These are phyloP conservation scores for Paraleonurus japonicus DNA, from an alignment of 257 asterid species.

Conservation along the genomic window DNA sequence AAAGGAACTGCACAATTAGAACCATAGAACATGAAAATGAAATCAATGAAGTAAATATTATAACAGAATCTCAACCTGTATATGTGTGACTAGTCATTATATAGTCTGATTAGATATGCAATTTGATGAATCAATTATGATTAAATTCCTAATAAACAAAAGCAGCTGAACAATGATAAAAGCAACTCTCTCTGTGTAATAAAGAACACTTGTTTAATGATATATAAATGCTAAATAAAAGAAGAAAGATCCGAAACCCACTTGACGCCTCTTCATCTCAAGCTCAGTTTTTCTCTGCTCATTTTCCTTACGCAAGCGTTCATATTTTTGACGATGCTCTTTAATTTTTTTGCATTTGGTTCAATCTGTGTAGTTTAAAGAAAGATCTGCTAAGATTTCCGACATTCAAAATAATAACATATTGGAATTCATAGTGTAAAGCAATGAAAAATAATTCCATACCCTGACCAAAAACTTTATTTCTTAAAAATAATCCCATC, in stretches of 20 bases:
- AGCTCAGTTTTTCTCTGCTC: slow-evolving; percentile 39
- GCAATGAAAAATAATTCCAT: background rate
- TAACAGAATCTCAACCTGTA: too few species aligned
- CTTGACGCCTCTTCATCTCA: slow-evolving; percentile 27
- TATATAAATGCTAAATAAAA: background rate
- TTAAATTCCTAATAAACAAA: background rate
- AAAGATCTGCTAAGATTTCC: background rate
- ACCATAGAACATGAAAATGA: background rate
- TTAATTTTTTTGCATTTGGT: slow-evolving; percentile 48
- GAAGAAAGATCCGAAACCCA: background rate
- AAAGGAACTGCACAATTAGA: background rate
- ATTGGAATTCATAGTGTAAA: background rate
- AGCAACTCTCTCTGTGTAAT: background rate
- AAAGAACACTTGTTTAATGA: too few species aligned
- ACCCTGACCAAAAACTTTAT: background rate
- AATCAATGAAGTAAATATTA: background rate
- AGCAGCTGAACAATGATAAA: background rate
- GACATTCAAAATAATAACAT: background rate
- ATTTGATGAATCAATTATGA: background rate
- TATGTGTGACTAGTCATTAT: too few species aligned
- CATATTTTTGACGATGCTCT: slow-evolving; percentile 52
- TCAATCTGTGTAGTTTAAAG: slow-evolving; percentile 41
- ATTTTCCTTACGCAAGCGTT: slow-evolving; percentile 38
- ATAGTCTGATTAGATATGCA: background rate
- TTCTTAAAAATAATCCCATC: background rate